These are phyloP conservation scores for Psilocybe tampanensis DNA, from an alignment of 768 basidiomycete genomes.

Conservation along the genomic window DNA sequence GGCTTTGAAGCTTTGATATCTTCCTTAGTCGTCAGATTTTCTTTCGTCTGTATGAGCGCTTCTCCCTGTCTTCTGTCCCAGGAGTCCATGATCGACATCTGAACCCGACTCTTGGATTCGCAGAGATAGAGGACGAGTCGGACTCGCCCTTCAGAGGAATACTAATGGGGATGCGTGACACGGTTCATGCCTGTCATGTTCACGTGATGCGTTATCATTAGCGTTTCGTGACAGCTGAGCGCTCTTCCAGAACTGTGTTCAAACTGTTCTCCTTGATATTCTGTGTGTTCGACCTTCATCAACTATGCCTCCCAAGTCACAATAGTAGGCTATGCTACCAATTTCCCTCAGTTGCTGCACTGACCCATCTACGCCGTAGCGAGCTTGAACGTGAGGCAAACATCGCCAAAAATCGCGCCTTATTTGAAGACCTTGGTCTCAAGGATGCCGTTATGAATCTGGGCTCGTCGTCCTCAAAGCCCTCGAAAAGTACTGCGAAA, in stretches of 20 bases:
- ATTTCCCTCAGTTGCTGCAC: neutral
- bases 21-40: too few species aligned
- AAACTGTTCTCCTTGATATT: neutral
- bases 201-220: neutral
- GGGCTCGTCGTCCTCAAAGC: conserved; percentile 44
- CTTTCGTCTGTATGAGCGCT: too few species aligned
- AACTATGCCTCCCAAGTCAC: conserved; percentile 43
- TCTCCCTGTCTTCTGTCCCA: too few species aligned
- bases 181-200: neutral
- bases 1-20: too few species aligned
- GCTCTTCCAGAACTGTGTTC: neutral
- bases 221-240: neutral
- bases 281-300: neutral
- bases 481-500: conserved; percentile 48
- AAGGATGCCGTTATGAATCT: conserved; percentile 55
- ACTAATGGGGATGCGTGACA: too few species aligned
- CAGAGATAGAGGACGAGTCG: too few species aligned
- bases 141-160: too few species aligned
- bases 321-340: conserved; percentile 43
- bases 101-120: too few species aligned
- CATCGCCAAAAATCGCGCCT: conserved; percentile 77
- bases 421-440: conserved; percentile 73
- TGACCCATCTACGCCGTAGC: conserved; percentile 22
- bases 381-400: conserved; percentile 80
- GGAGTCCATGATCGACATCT: too few species aligned